Base-by-base conservation (phyloP, 2,329 filamentous ascomycete genomes). In the Dendrostoma leiphaemia region DNA sequence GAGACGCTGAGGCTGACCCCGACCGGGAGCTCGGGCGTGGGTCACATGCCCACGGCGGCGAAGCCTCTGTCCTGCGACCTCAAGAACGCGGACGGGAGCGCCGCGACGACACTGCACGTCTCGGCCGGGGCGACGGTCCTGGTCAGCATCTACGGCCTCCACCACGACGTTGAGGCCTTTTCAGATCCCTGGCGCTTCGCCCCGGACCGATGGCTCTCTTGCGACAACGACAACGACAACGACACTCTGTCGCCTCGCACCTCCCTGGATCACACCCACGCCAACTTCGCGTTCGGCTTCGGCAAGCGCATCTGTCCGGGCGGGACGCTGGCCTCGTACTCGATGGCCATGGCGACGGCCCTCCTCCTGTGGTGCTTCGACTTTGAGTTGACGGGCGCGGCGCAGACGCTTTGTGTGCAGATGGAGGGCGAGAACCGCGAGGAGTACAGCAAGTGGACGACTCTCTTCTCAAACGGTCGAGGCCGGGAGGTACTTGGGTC, bases 1-100 rank as follows among this genome's bases (percentile, higher is more conserved):
- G 55, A 57, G 32, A 32, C 55, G 2, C 35, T 57, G 29, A 54
- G 55, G 12, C 2, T 57, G 31, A 57, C 55, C 6, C 55, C 55
- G 3, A 40, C 55, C 10, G 51, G 52, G 10, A 51, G 47, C 40
- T 54, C 55, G n/a, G 55, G 55, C 10, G 52, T 57, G 2, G 55
- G 52, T 13, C 55, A 55, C 23, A 55, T 48, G 6, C 29, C 48
- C 17, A 48, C 48, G 13, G 13, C 23, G 8, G 37, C 15, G 13
- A 43, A n/a, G 10, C 21, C 47, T 17, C 47, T 48, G 5, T 13
- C 9, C 9, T 26, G 54, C 12, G 13, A 38, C 12, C 48, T 54
- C 1, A 43, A 28, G 15, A 3, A 17, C 10, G 17, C 26, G 12
- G 15, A 21, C 6, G 6, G 10, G 15, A 26, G 21, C 3, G 17